Evolutionary conservation across 2,329 filamentous ascomycete genomes (phyloP).

Genomic region (Diaporthe sp.): DNA sequence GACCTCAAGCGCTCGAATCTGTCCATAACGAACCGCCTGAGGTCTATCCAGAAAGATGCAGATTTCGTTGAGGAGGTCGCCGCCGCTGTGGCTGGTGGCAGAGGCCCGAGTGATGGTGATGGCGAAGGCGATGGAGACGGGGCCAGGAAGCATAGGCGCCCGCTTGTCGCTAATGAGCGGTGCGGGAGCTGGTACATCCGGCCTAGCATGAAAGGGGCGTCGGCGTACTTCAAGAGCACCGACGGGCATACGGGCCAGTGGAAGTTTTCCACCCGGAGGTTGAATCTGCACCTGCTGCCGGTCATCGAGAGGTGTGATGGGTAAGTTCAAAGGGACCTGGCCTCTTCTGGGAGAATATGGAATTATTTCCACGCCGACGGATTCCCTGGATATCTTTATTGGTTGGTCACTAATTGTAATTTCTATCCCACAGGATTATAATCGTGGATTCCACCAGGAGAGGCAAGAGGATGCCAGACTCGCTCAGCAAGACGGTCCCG

Average conservation of each 20-base stretch:
- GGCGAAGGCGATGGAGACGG: not conserved
- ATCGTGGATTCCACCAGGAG: constrained; percentile 94
- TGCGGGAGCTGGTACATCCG: constrained; percentile 96
- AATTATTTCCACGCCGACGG: not conserved
- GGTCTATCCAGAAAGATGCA: constrained; percentile 83
- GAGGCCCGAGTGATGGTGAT: not conserved
- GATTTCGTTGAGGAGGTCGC: constrained; percentile 78
- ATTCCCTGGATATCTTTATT: rapidly evolving
- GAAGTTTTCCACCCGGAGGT: constrained; percentile 86
- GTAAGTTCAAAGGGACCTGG: constrained; percentile 55
- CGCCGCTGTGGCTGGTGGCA: constrained; percentile 55
- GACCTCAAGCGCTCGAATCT: constrained; percentile 83
- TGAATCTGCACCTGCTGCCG: constrained; percentile 87
- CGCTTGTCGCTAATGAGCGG: constrained; percentile 91
- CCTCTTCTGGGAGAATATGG: not conserved
- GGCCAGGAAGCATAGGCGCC: constrained; percentile 57
- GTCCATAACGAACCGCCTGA: constrained; percentile 84
- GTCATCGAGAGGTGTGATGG: constrained; percentile 77
- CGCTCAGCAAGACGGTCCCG: constrained; percentile 91
- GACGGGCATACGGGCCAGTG: constrained; percentile 94
- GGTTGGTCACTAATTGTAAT: not conserved
- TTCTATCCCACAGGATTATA: constrained; percentile 68
- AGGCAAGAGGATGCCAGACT: constrained; percentile 96
- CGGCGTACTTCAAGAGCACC: constrained; percentile 97
- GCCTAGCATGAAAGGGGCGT: constrained; percentile 74